Evolutionary conservation across 176 grass and related monocot genomes (phyloP).

Genomic region (Carex pumila): DNA sequence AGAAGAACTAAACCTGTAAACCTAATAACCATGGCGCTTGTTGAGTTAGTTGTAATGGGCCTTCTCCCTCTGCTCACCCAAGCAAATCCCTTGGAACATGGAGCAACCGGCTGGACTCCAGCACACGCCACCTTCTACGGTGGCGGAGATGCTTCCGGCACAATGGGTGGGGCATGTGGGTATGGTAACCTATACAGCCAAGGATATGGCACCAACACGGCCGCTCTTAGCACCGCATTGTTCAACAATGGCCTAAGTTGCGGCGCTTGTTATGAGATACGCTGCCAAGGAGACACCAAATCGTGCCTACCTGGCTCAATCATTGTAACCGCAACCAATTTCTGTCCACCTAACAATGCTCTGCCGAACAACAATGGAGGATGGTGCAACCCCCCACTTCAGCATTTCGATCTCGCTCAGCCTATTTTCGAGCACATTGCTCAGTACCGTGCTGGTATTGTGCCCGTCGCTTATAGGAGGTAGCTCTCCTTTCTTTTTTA

Average conservation of each 20-base stretch:
- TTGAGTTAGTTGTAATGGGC: conserved; percentile 11
- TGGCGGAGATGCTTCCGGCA: conserved; percentile 84
- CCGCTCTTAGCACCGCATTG: conserved; percentile 84
- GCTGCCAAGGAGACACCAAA: conserved; percentile 33
- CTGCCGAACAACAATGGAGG: conserved; percentile 67
- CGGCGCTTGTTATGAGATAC: conserved; percentile 75
- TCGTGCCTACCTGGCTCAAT: conserved; percentile 66
- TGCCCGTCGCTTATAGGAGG: conserved; percentile 72
- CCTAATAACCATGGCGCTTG: neutral
- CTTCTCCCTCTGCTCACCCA: conserved; percentile 15
- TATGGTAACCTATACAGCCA: conserved; percentile 94
- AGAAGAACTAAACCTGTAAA: neutral
- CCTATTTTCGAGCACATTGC: conserved; percentile 87
- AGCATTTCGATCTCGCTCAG: conserved; percentile 84
- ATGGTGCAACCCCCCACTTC: conserved; percentile 81
- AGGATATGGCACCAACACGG: conserved; percentile 85
- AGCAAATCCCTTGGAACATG: neutral
- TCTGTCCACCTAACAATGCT: conserved; percentile 81
- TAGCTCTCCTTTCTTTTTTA: neutral
- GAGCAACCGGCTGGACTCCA: conserved; percentile 32
- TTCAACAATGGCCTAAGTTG: conserved; percentile 90
- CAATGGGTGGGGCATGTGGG: conserved; percentile 91
- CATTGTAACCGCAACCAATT: conserved; percentile 85
- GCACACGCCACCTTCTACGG: conserved; percentile 94
- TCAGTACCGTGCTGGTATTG: conserved; percentile 74